A percentile compares a stretch with the other conserved stretches of the same genome.
phyloP scores from a whole-genome alignment of 225 moss, liverwort and hornwort species.

The Neckera pumila region DNA sequence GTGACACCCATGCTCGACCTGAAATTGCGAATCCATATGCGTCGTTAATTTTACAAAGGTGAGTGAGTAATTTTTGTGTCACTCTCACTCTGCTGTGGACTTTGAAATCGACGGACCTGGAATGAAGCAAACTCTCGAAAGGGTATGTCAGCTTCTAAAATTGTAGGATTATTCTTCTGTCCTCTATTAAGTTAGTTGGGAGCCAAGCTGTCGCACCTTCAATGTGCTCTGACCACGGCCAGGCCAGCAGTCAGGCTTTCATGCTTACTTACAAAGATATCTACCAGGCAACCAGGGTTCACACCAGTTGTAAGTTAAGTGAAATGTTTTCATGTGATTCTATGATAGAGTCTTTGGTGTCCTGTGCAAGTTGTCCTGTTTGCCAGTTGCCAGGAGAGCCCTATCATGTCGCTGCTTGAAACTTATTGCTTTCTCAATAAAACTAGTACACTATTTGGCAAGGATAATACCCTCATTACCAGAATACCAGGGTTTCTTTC shows the following conservation, averaged over 20 bases:
- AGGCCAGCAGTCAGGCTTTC: neutral
- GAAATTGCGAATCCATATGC: neutral
- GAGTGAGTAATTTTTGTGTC: neutral
- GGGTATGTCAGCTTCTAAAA: neutral
- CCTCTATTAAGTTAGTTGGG: neutral
- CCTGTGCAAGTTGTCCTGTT: neutral
- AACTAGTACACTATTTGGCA: neutral
- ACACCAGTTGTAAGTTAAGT: neutral
- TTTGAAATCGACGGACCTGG: neutral
- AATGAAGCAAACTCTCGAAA: neutral
- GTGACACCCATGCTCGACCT: neutral
- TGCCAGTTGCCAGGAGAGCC: neutral
- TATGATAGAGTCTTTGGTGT: neutral
- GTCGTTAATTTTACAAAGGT: neutral
- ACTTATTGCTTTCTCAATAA: neutral
- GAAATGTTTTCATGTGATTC: neutral
- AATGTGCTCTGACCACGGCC: neutral
- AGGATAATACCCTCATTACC: neutral
- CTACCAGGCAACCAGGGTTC: neutral
- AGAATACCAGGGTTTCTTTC: neutral
- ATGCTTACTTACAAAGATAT: neutral
- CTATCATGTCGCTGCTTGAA: neutral
- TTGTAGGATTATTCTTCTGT: neutral
- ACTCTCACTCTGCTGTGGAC: neutral
- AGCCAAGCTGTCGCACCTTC: neutral